A percentile compares a stretch with the other conserved stretches of the same genome.
phyloP scores from a whole-genome alignment of 371 early-diverging fungal genomes.

The Mortierella sp. region DNA sequence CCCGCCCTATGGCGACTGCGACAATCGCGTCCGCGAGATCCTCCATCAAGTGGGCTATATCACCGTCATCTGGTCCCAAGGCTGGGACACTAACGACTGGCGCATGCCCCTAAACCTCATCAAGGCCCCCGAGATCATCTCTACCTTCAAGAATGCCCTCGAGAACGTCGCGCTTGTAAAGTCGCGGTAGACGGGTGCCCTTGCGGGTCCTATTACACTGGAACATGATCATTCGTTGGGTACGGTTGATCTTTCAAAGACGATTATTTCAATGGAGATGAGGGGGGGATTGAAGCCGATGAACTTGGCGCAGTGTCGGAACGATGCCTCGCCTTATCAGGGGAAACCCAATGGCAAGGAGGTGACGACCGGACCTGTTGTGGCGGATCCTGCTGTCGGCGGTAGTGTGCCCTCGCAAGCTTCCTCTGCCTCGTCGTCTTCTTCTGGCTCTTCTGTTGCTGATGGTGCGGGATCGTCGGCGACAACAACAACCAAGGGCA shows the following conservation, averaged over 20 bases:
- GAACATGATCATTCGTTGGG: slow-evolving; percentile 54
- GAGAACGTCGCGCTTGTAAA: slow-evolving; percentile 27
- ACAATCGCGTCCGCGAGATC: slow-evolving; percentile 78
- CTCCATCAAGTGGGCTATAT: slow-evolving; percentile 66
- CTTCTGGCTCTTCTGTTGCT: not conserved
- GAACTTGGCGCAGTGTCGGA: slow-evolving; percentile 46
- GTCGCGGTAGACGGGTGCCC: slow-evolving; percentile 13
- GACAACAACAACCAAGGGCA: not conserved
- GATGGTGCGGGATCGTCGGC: not conserved
- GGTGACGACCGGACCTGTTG: not conserved
- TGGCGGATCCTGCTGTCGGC: not conserved
- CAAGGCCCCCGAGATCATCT: slow-evolving; percentile 29
- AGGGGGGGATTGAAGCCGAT: slow-evolving; percentile 41
- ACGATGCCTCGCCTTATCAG: slow-evolving; percentile 40
- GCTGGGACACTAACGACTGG: slow-evolving; percentile 61
- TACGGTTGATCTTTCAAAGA: slow-evolving; percentile 33
- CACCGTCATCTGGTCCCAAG: slow-evolving; percentile 66
- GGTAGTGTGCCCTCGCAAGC: not conserved
- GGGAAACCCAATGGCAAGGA: not conserved
- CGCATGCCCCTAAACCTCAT: slow-evolving; percentile 31
- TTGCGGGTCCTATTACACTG: slow-evolving; percentile 55
- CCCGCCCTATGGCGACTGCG: slow-evolving; percentile 67
- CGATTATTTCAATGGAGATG: slow-evolving; percentile 31
- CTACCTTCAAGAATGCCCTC: slow-evolving; percentile 36
- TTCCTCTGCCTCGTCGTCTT: not conserved